These are phyloP conservation scores for Craspedostauros australis DNA, from an alignment of 108 stramenopile species.

Conservation along the genomic window DNA sequence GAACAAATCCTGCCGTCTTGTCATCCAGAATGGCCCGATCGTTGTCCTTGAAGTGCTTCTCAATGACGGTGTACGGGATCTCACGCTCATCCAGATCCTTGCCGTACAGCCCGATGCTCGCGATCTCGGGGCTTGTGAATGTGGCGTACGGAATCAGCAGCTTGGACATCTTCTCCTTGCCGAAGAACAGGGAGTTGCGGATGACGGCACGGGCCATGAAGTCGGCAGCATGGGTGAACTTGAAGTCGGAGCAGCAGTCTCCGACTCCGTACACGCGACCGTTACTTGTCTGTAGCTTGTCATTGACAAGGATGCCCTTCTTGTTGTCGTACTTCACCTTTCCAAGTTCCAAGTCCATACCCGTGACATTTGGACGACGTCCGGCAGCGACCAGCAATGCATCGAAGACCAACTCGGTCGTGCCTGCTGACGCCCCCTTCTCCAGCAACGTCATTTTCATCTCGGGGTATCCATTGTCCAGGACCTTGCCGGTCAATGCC, in stretches of 20 bases:
- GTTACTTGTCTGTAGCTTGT: conserved; percentile 72
- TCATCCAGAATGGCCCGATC: conserved; percentile 83
- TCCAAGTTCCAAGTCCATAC: conserved; percentile 77
- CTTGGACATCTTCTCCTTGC: conserved; percentile 57
- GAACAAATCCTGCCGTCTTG: conserved; percentile 71
- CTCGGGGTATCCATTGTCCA: conserved; percentile 35
- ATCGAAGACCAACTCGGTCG: conserved; percentile 40
- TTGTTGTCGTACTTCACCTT: conserved; percentile 69
- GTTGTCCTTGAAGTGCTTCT: conserved; percentile 66
- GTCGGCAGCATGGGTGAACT: conserved; percentile 89
- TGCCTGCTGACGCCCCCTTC: conserved; percentile 19
- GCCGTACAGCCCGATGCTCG: conserved; percentile 79
- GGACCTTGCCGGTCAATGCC: conserved; percentile 37
- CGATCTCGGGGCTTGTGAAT: conserved; percentile 86
- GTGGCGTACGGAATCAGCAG: conserved; percentile 84
- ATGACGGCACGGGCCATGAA: conserved; percentile 81
- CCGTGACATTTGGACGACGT: conserved; percentile 76
- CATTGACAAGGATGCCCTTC: conserved; percentile 68
- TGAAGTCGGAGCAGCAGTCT: conserved; percentile 69
- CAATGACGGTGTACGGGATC: conserved; percentile 56
- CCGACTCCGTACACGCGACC: conserved; percentile 70
- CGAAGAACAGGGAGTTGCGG: conserved; percentile 82
- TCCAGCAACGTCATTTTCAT: conserved; percentile 41
- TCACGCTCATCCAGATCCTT: conserved; percentile 57
- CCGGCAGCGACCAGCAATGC: conserved; percentile 77